Evolutionary conservation across 441 rosid species (phyloP), one percentile per base, ranked within the genome.

Genomic region (Corymbia citriodora): DNA sequence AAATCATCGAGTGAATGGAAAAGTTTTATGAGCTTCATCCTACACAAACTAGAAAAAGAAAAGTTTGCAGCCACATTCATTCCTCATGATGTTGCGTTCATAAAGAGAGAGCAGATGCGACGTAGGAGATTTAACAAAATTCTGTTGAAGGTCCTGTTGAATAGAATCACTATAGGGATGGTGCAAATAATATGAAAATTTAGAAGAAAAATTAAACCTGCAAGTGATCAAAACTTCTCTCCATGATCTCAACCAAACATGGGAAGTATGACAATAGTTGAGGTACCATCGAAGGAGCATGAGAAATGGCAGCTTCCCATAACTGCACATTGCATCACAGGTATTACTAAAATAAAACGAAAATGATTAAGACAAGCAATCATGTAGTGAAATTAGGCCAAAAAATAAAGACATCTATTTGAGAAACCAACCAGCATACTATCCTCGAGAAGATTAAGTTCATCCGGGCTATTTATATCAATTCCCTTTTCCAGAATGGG

Each of bases 381-480:
- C 59, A 55, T 55, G 18, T 45, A 87, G 29, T 36, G 50, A 45
- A 55, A 87, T 36, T 55, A 55, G 59, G 45, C 85, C 90, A 70
- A 90, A 89, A 90, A 72, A 89, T 52, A 93, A 83, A 27, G 45
- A 87, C 40, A 63, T 29, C 74, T 36, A 82, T 88, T 25, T 82
- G 90, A 89, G 57, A 90, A 86, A 91, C 97, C 90, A 87, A 98
- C 99, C 97, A 96, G 96, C 98, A 97, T 94, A 93, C 99, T 96
- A 91, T 98, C 99, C 91, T 98, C 99, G 29, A 98, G 92, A 94
- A 98, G 99, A 94, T 98, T 97, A 93, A 98, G 95, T 91, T 96
- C 96, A 92, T 98, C 99, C n/a, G 99, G 99, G 92, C 93, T 94
- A 92, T 96, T 98, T 91, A 97, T 94, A 91, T 98, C 98, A 87